phyloP scores from a whole-genome alignment of 2,329 filamentous ascomycete genomes.

The Phialocephala sp. region DNA sequence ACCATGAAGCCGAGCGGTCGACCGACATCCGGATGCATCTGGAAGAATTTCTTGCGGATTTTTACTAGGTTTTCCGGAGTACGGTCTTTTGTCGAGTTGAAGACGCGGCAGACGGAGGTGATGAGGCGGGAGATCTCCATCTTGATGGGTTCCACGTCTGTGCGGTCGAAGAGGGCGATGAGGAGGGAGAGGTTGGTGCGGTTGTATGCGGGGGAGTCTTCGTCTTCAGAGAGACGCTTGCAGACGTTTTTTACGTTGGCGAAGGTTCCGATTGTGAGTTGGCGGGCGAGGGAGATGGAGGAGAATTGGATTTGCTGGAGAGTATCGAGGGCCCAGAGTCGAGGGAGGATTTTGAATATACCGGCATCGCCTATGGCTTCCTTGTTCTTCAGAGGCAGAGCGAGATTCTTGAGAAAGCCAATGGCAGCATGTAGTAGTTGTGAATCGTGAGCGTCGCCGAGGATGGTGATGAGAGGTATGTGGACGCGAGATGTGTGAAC shows the following conservation, averaged over 20 bases:
- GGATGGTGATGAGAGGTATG: conserved; percentile 51
- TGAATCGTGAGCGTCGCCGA: conserved; percentile 51
- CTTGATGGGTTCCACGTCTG: conserved; percentile 60
- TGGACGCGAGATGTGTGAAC: conserved; percentile 53
- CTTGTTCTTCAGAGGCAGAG: conserved; percentile 63
- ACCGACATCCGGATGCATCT: conserved; percentile 40
- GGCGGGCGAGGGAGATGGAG: conserved; percentile 61
- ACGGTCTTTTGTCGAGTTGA: conserved; percentile 51
- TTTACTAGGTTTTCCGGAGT: conserved; percentile 44
- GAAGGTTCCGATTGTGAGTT: conserved; percentile 59
- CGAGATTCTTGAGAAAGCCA: conserved; percentile 69
- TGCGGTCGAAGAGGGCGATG: conserved; percentile 49
- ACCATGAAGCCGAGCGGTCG: conserved; percentile 57
- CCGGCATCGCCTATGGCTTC: conserved; percentile 50
- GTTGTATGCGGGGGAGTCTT: conserved; percentile 43
- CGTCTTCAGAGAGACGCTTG: conserved; percentile 46
- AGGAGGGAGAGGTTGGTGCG: conserved; percentile 48
- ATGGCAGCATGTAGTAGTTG: conserved; percentile 63
- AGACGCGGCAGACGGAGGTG: conserved; percentile 57
- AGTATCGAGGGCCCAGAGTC: conserved; percentile 58
- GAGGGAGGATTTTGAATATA: conserved; percentile 58
- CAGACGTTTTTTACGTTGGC: conserved; percentile 59
- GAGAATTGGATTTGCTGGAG: conserved; percentile 65
- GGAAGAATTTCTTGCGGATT: conserved; percentile 41
- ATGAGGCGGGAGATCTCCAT: conserved; percentile 64